phyloP scores from a whole-genome alignment of 306 rosid species.

The cucumber (Cucumis sativus) region Cucumber_9930_V3 NC_026660.2:5959501-5960000 shows the following conservation, averaged over 20 bases:
- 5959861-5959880: background rate
- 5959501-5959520: background rate
- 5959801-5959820: background rate
- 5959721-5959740: background rate
- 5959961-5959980: too few relatives aligned
- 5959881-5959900: background rate
- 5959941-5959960: too few relatives aligned
- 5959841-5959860: background rate
- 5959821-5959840: background rate
- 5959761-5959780: background rate
- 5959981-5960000: too few relatives aligned
- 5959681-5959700: background rate
- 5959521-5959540: background rate
- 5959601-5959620: background rate
- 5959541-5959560: background rate
- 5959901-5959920: too few relatives aligned
- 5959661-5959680: background rate
- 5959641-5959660: background rate
- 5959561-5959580: background rate
- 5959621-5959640: background rate
- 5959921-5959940: too few relatives aligned
- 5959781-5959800: background rate
- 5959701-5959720: background rate
- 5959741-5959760: background rate
- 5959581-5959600: background rate